These are phyloP conservation scores for Debaryomyces hansenii DNA, from an alignment of 805 yeast genomes.

Conservation along the genomic window DNA sequence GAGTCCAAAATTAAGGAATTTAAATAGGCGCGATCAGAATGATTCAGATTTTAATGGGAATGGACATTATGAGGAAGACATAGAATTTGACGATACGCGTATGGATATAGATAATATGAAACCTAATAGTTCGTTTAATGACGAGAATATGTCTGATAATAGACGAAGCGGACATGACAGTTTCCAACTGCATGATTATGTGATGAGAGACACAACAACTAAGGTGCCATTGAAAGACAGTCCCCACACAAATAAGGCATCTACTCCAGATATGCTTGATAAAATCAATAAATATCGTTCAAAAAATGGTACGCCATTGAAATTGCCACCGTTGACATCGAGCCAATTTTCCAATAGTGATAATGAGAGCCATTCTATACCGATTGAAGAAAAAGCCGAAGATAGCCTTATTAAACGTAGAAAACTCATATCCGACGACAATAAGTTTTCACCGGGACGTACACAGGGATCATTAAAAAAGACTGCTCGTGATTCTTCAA, in stretches of 20 bases:
- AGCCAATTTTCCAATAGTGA: slow-evolving; percentile 1
- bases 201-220: slow-evolving; percentile 5
- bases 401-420: slow-evolving; percentile 13
- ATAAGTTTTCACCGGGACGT: slow-evolving; percentile 21
- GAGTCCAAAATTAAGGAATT: neutral
- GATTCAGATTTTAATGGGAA: neutral
- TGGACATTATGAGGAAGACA: slow-evolving; percentile 10
- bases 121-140: slow-evolving; percentile 2
- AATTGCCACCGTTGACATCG: slow-evolving; percentile 7
- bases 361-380: neutral
- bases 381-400: slow-evolving; percentile 6
- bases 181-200: slow-evolving; percentile 1
- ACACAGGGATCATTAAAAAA: neutral
- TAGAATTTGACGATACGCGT: slow-evolving; percentile 32
- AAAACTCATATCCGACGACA: slow-evolving; percentile 23
- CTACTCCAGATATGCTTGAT: slow-evolving; percentile 7
- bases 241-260: neutral
- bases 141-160: neutral
- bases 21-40: neutral
- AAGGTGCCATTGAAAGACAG: slow-evolving; percentile 13
- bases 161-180: neutral
- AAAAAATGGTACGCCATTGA: slow-evolving; percentile 17
- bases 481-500: neutral
- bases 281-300: slow-evolving; percentile 10
- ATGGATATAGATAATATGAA: slow-evolving; percentile 16